Evolutionary conservation across 208 protist genomes (phyloP).

Genomic region (Tritrichomonas musculus): DNA sequence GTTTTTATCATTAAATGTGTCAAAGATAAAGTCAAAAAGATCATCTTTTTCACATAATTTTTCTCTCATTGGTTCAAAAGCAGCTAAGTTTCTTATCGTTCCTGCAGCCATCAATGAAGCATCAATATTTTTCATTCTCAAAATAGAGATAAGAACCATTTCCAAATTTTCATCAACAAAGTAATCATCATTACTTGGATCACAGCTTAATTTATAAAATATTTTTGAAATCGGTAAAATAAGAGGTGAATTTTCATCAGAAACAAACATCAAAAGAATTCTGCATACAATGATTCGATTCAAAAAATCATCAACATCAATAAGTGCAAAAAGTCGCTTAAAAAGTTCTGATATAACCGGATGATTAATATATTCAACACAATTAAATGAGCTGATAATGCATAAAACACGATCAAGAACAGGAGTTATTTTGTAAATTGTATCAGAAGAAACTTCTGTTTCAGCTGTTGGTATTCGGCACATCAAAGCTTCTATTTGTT

Average conservation of each 20-base stretch:
- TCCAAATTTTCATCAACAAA: background rate
- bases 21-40: too few species aligned
- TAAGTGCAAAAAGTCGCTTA: background rate
- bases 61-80: too few species aligned
- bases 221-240: slow-evolving; percentile 1
- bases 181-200: background rate
- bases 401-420: background rate
- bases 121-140: too few species aligned
- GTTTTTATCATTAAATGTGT: too few species aligned
- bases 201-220: slow-evolving; percentile 12
- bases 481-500: too few species aligned
- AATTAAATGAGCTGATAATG: background rate
- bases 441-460: slow-evolving; percentile 1
- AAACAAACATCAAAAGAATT: background rate
- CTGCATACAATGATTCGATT: background rate
- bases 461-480: background rate
- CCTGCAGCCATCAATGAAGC: too few species aligned
- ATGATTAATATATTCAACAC: background rate
- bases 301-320: background rate
- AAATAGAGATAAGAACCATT: background rate
- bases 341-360: background rate
- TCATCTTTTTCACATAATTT: too few species aligned
- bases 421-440: background rate
- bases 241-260: background rate
- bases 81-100: too few species aligned